Conservation (phyloP, 768 basidiomycete genomes). For the Lyophyllum atratum region DNA sequence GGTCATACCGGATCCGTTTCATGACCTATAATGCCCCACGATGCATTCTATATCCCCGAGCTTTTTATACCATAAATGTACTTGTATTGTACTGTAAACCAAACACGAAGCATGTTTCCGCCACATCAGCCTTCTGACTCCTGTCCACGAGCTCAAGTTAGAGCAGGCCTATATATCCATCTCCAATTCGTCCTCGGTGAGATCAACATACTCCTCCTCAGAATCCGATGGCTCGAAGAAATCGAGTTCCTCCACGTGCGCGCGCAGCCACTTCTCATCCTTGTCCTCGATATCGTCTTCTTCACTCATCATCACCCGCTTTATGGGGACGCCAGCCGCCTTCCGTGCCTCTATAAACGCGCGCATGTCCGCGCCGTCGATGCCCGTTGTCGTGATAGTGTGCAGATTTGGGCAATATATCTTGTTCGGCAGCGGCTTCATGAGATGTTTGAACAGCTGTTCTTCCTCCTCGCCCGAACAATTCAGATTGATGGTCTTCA, state of each 20-base stretch:
- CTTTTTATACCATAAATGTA: slow-evolving; percentile 3
- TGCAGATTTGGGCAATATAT: slow-evolving; percentile 54
- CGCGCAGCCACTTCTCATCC: slow-evolving; percentile 53
- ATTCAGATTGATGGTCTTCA: slow-evolving; percentile 44
- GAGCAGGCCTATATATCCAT: slow-evolving; percentile 11
- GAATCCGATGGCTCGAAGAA: slow-evolving; percentile 61
- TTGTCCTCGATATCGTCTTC: slow-evolving; percentile 39
- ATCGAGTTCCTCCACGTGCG: slow-evolving; percentile 51
- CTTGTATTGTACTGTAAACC: background rate
- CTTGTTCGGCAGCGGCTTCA: slow-evolving; percentile 17
- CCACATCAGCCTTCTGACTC: background rate
- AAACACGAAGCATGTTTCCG: background rate
- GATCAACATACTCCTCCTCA: slow-evolving; percentile 37
- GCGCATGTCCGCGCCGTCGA: slow-evolving; percentile 43
- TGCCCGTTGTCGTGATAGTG: slow-evolving; percentile 46
- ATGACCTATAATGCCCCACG: background rate
- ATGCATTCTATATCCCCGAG: slow-evolving; percentile 4
- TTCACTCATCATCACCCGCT: slow-evolving; percentile 47
- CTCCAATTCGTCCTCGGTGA: slow-evolving; percentile 26
- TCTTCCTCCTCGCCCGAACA: slow-evolving; percentile 29
- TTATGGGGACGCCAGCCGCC: slow-evolving; percentile 46
- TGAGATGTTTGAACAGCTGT: slow-evolving; percentile 30
- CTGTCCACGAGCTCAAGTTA: background rate
- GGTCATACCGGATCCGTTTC: slow-evolving; percentile 6
- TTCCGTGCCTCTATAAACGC: slow-evolving; percentile 45